Evolutionary conservation across 768 basidiomycete genomes (phyloP).

Genomic region (Lanmaoa rubissima): DNA sequence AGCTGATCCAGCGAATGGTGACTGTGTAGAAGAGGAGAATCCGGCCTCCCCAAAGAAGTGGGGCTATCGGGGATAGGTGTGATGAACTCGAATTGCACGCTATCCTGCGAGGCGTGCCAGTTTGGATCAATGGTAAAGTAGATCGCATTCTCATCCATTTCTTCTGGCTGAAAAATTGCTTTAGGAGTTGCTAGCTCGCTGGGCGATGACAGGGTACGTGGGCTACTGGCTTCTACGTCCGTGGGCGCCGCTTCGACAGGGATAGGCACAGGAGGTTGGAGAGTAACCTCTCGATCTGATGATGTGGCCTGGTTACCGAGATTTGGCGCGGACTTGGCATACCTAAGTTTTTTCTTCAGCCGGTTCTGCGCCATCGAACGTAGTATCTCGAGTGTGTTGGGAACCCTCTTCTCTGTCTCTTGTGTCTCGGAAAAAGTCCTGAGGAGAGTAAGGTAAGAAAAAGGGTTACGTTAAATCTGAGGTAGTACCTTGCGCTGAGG

Average conservation of each 20-base stretch:
- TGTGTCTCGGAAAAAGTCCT: constrained; percentile 15
- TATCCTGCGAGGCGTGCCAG: constrained; percentile 22
- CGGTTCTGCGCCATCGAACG: constrained; percentile 14
- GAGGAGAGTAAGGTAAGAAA: background rate
- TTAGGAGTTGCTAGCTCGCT: background rate
- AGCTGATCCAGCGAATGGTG: constrained; percentile 22
- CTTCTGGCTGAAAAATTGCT: constrained; percentile 1
- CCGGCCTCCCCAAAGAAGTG: constrained; percentile 9
- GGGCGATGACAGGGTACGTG: background rate
- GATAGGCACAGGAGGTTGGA: background rate
- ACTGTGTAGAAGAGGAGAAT: constrained; percentile 26
- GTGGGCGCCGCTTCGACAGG: background rate
- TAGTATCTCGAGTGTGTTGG: constrained; percentile 4
- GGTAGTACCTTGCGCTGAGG: constrained; percentile 19
- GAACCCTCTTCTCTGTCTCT: constrained; percentile 6
- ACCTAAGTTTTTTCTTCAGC: constrained; percentile 20
- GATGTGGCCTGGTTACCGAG: constrained; percentile 9
- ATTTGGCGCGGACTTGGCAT: constrained; percentile 26
- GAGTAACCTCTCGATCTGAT: background rate
- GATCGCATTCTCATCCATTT: constrained; percentile 22
- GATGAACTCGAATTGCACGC: constrained; percentile 19
- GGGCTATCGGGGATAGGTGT: constrained; percentile 24
- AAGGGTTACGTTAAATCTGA: background rate
- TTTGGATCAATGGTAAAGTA: constrained; percentile 30
- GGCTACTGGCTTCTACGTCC: background rate